A percentile compares a stretch with the other conserved stretches of the same genome.
These are phyloP conservation scores for Lachnellula occidentalis DNA, from an alignment of 2,329 filamentous ascomycete genomes.

Conservation along the genomic window DNA sequence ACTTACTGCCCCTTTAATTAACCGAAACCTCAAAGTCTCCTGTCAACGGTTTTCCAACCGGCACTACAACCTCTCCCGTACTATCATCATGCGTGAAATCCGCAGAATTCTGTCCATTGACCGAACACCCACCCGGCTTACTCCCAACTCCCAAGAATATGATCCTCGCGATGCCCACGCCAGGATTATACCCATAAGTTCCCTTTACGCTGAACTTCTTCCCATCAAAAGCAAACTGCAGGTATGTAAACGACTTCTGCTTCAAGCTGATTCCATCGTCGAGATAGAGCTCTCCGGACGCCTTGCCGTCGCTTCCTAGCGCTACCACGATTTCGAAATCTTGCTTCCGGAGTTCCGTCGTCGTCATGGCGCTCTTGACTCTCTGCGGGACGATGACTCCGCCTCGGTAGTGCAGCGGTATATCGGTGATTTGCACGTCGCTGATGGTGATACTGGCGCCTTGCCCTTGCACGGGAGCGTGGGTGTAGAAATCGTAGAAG, in stretches of 20 bases:
- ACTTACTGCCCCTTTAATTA: background rate
- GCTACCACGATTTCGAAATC: slow-evolving; percentile 69
- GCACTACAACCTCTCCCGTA: slow-evolving; percentile 10
- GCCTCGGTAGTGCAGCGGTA: slow-evolving; percentile 64
- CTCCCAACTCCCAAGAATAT: slow-evolving; percentile 41
- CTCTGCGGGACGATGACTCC: slow-evolving; percentile 61
- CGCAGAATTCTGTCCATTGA: slow-evolving; percentile 4
- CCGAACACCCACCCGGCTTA: slow-evolving; percentile 2
- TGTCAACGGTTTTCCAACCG: slow-evolving; percentile 10
- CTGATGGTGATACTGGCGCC: slow-evolving; percentile 35
- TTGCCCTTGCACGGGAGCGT: slow-evolving; percentile 37
- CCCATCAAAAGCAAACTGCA: slow-evolving; percentile 54
- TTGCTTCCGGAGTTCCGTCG: slow-evolving; percentile 54
- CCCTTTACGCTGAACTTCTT: slow-evolving; percentile 48
- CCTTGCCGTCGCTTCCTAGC: slow-evolving; percentile 54
- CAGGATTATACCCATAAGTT: slow-evolving; percentile 46
- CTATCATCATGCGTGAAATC: slow-evolving; percentile 1
- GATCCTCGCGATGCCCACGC: slow-evolving; percentile 41
- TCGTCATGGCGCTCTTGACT: slow-evolving; percentile 53
- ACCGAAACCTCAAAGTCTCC: slow-evolving; percentile 12
- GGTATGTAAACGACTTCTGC: slow-evolving; percentile 49
- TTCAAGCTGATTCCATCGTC: slow-evolving; percentile 69
- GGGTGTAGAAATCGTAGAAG: slow-evolving; percentile 49
- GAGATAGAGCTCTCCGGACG: slow-evolving; percentile 64
- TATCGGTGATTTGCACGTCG: slow-evolving; percentile 41